Percentiles rank a stretch among this genome's conserved stretches.
Evolutionary conservation across 352 stramenopile species (phyloP).

Genomic region (Globisporangium cystogenes): DNA sequence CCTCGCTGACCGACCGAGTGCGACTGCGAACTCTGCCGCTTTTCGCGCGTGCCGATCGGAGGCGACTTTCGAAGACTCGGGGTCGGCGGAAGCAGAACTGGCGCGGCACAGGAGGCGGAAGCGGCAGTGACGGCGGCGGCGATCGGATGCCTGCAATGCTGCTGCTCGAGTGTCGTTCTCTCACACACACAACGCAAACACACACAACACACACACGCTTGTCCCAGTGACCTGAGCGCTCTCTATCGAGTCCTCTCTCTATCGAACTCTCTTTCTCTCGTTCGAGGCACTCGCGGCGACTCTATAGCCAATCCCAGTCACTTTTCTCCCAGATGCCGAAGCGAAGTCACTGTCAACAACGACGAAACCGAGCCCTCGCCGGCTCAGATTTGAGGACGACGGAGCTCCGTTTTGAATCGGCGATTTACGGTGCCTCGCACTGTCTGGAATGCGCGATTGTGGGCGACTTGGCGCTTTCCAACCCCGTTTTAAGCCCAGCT

Average conservation of each 20-base stretch:
- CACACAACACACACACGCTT: conserved; percentile 1
- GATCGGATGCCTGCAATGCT: neutral
- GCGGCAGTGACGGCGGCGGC: neutral
- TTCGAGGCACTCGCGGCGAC: too few relatives aligned
- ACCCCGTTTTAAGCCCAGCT: neutral
- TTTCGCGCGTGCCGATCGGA: too few relatives aligned
- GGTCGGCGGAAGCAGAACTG: neutral
- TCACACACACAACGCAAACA: neutral
- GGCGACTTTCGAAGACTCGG: too few relatives aligned
- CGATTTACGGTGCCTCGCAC: neutral
- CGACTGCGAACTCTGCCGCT: too few relatives aligned
- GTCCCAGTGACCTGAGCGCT: conserved; percentile 7
- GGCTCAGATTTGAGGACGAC: conserved; percentile 1
- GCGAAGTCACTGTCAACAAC: neutral
- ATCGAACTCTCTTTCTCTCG: neutral
- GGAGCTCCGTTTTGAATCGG: neutral
- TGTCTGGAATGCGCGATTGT: neutral
- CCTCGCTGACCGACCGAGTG: too few relatives aligned
- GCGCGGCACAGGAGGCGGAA: neutral
- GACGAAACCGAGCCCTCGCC: neutral
- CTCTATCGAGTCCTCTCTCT: neutral
- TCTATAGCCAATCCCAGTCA: neutral
- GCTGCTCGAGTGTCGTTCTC: neutral
- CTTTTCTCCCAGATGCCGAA: neutral
- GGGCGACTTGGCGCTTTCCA: neutral